These are phyloP conservation scores for Globisporangium canariense DNA, from an alignment of 352 stramenopile species.

Conservation along the genomic window DNA sequence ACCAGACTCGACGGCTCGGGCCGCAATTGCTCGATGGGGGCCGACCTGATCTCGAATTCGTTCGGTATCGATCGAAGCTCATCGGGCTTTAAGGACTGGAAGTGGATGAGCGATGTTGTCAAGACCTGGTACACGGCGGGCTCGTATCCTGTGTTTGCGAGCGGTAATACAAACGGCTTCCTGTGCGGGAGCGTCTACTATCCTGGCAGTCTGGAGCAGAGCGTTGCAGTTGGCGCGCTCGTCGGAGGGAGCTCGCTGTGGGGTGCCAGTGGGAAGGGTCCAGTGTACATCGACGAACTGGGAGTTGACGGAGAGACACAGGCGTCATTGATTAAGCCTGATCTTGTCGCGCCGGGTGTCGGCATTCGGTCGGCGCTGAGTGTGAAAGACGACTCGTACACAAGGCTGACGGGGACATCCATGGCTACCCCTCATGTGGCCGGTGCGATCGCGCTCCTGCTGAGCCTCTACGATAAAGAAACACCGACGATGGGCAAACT, in stretches of 20 bases:
- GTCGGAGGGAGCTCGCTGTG: constrained; percentile 58
- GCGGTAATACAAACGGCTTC: too few relatives aligned
- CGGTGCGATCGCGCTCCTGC: constrained; percentile 53
- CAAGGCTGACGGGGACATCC: constrained; percentile 63
- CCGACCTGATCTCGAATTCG: too few relatives aligned
- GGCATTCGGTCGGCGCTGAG: constrained; percentile 66
- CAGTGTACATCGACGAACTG: constrained; percentile 32
- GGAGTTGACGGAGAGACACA: not conserved
- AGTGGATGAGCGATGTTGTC: too few relatives aligned
- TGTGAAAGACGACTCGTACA: constrained; percentile 51
- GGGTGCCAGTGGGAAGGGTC: constrained; percentile 69
- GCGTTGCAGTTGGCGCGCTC: constrained; percentile 56
- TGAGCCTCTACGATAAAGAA: constrained; percentile 29
- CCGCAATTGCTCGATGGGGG: too few relatives aligned
- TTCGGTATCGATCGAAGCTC: too few relatives aligned
- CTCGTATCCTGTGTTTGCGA: too few relatives aligned
- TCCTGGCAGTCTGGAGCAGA: constrained; percentile 48
- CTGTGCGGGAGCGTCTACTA: constrained; percentile 52
- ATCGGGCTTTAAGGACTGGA: too few relatives aligned
- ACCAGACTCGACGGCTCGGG: too few relatives aligned
- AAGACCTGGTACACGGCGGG: too few relatives aligned
- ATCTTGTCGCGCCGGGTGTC: constrained; percentile 70
- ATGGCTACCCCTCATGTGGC: constrained; percentile 75
- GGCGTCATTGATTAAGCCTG: constrained; percentile 54
- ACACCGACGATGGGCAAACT: constrained; percentile 27